Evolutionary conservation across 306 rosid genomes (phyloP).

Genomic region (Cyamopsis tetragonoloba): DNA sequence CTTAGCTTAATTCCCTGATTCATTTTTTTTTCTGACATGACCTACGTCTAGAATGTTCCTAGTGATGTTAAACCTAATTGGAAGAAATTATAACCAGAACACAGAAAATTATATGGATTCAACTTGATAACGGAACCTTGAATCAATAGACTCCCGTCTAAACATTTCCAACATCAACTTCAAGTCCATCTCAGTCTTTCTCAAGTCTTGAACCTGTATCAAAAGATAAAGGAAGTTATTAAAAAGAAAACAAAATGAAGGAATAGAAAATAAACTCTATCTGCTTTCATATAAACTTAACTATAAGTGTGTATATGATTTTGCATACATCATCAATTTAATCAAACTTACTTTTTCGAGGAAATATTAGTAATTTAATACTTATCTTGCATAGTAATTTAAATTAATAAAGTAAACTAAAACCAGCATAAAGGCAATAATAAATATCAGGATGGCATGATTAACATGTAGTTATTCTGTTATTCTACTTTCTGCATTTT

Average conservation of each 20-base stretch:
- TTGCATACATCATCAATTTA: background rate
- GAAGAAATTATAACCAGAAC: background rate
- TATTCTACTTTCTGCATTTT: too few relatives aligned
- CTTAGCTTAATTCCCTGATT: background rate
- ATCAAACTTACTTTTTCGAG: background rate
- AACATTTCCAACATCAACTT: slow-evolving; percentile 76
- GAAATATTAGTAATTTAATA: background rate
- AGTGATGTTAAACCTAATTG: background rate
- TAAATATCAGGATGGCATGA: background rate
- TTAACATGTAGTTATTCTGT: too few relatives aligned
- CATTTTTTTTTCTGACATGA: background rate
- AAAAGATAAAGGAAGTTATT: background rate
- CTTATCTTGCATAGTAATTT: background rate
- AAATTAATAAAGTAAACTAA: background rate
- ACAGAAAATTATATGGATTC: slow-evolving; percentile 10
- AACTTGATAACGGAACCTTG: slow-evolving; percentile 56
- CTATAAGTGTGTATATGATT: background rate
- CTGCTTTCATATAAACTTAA: background rate
- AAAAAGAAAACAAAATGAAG: background rate
- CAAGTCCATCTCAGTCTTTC: slow-evolving; percentile 53
- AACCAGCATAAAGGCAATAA: background rate
- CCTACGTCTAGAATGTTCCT: background rate
- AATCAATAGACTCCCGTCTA: slow-evolving; percentile 78
- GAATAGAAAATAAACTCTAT: background rate
- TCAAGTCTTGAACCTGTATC: slow-evolving; percentile 66